Conservation (phyloP, 768 basidiomycete genomes). For the Candolleomyces aberdarensis region DNA sequence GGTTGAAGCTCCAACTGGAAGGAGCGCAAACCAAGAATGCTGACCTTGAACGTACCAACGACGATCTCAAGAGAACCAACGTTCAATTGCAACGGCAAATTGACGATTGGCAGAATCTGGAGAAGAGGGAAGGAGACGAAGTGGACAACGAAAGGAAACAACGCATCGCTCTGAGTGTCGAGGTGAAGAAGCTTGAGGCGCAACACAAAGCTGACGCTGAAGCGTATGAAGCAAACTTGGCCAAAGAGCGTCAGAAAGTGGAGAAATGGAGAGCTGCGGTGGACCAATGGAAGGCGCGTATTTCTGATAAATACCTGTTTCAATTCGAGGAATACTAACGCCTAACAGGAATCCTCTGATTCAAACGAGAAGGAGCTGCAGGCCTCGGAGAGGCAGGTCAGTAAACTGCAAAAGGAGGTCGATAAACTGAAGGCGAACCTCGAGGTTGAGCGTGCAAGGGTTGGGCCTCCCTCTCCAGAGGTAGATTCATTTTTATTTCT, state of each 20-base stretch:
- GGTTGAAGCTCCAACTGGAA: constrained; percentile 56
- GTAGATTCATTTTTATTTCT: constrained; percentile 6
- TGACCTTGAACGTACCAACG: constrained; percentile 54
- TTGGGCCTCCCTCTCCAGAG: constrained; percentile 24
- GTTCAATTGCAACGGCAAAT: constrained; percentile 60
- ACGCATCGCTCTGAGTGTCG: constrained; percentile 53
- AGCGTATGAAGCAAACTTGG: constrained; percentile 30
- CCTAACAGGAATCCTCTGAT: constrained; percentile 35
- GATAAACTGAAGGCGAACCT: constrained; percentile 44
- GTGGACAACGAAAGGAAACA: constrained; percentile 52
- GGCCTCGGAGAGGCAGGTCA: constrained; percentile 29
- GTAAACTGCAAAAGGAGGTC: constrained; percentile 39
- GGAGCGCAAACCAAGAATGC: constrained; percentile 47
- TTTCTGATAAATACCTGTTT: neutral
- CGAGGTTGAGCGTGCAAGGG: constrained; percentile 33
- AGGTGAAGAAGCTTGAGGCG: constrained; percentile 45
- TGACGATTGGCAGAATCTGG: constrained; percentile 65
- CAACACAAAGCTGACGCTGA: constrained; percentile 33
- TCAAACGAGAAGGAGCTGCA: constrained; percentile 34
- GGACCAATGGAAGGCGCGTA: constrained; percentile 44
- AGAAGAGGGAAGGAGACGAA: constrained; percentile 60
- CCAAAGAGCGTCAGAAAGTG: constrained; percentile 41
- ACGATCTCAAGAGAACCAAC: constrained; percentile 56
- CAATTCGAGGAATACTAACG: too few relatives aligned
- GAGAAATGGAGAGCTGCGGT: constrained; percentile 40